phyloP scores from a whole-genome alignment of 768 basidiomycete genomes.

The Hemileccinum rubropunctum region DNA sequence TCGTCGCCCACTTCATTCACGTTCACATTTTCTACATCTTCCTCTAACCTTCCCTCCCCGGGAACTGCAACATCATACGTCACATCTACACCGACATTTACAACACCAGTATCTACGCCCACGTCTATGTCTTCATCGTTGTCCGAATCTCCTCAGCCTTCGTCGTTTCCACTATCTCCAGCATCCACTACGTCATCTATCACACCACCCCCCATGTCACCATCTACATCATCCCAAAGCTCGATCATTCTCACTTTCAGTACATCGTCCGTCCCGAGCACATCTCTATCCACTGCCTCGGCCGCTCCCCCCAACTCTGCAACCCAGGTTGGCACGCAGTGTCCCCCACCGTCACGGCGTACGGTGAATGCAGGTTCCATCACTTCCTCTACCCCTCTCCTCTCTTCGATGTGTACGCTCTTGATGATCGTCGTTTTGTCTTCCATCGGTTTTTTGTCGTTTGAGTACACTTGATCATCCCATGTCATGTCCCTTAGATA shows the following conservation, averaged over 20 bases:
- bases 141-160: neutral
- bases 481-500: neutral
- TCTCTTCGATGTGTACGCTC: conserved; percentile 20
- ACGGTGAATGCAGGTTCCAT: conserved; percentile 7
- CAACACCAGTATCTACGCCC: neutral
- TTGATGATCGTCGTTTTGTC: conserved; percentile 27
- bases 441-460: conserved; percentile 25
- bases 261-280: neutral
- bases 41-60: neutral
- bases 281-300: neutral
- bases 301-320: conserved; percentile 7
- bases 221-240: neutral
- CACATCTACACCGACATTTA: neutral
- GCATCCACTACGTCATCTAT: neutral
- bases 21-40: neutral
- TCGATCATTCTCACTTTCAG: neutral
- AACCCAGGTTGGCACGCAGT: conserved; percentile 24
- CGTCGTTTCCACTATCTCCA: neutral
- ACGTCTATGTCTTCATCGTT: neutral
- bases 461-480: conserved; percentile 8
- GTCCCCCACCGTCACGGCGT: conserved; percentile 12
- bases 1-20: neutral
- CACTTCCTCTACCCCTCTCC: conserved; percentile 7
- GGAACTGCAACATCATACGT: neutral
- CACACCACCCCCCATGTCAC: neutral